Conservation (phyloP, 2,329 filamentous ascomycete species). For the Blastomyces parvus region DNA sequence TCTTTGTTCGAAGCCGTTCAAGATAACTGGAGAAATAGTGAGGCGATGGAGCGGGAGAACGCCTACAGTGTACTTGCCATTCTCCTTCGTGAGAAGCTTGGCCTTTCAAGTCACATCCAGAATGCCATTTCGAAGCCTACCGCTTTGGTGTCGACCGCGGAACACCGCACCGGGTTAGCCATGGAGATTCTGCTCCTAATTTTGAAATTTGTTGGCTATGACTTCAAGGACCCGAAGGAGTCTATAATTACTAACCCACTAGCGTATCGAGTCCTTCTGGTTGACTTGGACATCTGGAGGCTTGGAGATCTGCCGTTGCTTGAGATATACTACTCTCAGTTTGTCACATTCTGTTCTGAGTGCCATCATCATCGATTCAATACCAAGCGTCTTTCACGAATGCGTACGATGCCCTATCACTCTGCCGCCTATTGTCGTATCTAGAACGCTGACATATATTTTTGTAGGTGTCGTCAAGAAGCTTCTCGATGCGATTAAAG, state of each 20-base stretch:
- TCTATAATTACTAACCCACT: conserved; percentile 94
- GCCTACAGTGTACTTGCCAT: conserved; percentile 83
- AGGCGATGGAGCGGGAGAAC: conserved; percentile 93
- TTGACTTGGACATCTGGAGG: conserved; percentile 91
- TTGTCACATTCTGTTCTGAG: conserved; percentile 73
- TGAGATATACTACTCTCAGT: conserved; percentile 86
- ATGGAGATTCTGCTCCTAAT: conserved; percentile 62
- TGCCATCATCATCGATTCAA: conserved; percentile 94
- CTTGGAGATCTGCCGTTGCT: conserved; percentile 67
- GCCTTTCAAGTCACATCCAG: conserved; percentile 22
- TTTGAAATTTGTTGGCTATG: conserved; percentile 80
- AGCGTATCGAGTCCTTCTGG: conserved; percentile 81
- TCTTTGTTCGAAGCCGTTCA: conserved; percentile 78
- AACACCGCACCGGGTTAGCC: conserved; percentile 45
- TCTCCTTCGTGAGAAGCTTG: conserved; percentile 71
- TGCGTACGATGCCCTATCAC: conserved; percentile 55
- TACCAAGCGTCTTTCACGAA: conserved; percentile 70
- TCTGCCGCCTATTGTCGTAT: not conserved
- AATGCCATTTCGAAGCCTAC: conserved; percentile 37
- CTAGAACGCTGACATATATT: conserved; percentile 16
- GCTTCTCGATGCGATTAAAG: conserved; percentile 81
- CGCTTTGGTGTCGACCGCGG: conserved; percentile 26
- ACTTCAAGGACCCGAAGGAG: conserved; percentile 65
- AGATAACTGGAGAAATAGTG: conserved; percentile 93
- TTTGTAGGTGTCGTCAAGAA: conserved; percentile 72